Evolutionary conservation across 345 rosid genomes (phyloP).

Genomic region (Carallia pectinifolia): DNA sequence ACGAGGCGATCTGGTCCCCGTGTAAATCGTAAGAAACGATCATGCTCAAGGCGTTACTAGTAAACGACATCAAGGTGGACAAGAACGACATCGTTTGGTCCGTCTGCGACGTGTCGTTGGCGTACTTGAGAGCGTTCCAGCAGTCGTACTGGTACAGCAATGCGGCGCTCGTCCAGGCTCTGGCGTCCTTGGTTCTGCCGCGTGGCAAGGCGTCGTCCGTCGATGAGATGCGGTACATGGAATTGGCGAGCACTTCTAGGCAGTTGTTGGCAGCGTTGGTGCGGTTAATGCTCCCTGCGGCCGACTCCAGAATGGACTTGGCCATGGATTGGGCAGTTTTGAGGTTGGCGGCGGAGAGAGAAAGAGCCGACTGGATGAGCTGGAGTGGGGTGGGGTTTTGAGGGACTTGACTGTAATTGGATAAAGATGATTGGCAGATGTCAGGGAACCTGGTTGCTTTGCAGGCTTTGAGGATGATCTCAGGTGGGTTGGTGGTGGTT

Average conservation of each 20-base stretch:
- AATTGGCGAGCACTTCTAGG: slow-evolving; percentile 49
- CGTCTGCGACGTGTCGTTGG: slow-evolving; percentile 54
- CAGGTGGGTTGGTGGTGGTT: background rate
- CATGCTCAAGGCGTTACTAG: slow-evolving; percentile 80
- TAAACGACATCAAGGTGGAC: slow-evolving; percentile 38
- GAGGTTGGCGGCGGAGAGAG: slow-evolving; percentile 54
- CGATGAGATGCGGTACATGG: slow-evolving; percentile 46
- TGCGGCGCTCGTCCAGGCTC: slow-evolving; percentile 83
- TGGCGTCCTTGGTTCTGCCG: slow-evolving; percentile 60
- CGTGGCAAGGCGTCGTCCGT: slow-evolving; percentile 41
- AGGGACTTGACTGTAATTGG: slow-evolving; percentile 24
- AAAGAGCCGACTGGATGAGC: slow-evolving; percentile 64
- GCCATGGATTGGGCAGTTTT: slow-evolving; percentile 52
- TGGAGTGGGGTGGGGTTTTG: slow-evolving; percentile 47
- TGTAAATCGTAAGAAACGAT: slow-evolving; percentile 51
- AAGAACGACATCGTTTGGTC: slow-evolving; percentile 61
- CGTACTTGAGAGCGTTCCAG: slow-evolving; percentile 66
- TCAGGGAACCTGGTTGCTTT: slow-evolving; percentile 63
- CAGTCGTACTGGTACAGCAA: slow-evolving; percentile 71
- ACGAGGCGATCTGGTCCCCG: slow-evolving; percentile 43
- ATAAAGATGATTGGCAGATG: slow-evolving; percentile 41
- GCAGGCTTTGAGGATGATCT: slow-evolving; percentile 47
- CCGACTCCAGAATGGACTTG: slow-evolving; percentile 48
- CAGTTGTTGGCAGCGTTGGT: slow-evolving; percentile 61
- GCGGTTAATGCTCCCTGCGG: slow-evolving; percentile 55